phyloP scores from a whole-genome alignment of 768 basidiomycete species.

The Amanita muscaria region DNA sequence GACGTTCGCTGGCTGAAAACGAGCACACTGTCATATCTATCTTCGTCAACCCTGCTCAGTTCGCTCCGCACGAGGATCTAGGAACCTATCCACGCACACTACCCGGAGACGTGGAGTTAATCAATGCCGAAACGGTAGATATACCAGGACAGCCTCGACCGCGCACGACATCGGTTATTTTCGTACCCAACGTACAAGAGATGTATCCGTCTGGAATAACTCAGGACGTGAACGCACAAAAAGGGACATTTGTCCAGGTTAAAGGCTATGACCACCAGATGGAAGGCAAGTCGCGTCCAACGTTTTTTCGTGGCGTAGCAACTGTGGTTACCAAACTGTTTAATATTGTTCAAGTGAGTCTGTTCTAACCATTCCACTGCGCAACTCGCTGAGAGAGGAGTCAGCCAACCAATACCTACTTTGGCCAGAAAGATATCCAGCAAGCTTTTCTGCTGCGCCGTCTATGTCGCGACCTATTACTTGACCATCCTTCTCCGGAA shows the following conservation, averaged over 20 bases:
- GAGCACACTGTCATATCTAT: constrained; percentile 88
- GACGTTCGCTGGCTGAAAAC: constrained; percentile 65
- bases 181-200: constrained; percentile 67
- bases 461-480: constrained; percentile 68
- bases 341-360: constrained; percentile 74
- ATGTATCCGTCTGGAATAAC: constrained; percentile 93
- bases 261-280: constrained; percentile 88
- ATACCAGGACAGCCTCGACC: constrained; percentile 12
- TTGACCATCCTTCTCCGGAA: constrained; percentile 64
- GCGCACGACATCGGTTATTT: constrained; percentile 58
- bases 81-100: constrained; percentile 86
- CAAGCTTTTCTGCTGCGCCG: constrained; percentile 82
- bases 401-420: constrained; percentile 88
- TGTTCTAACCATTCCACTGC: neutral
- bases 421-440: constrained; percentile 98
- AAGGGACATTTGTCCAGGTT: constrained; percentile 87
- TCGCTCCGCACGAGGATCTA: constrained; percentile 93
- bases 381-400: too few species aligned
- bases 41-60: constrained; percentile 97
- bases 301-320: constrained; percentile 92
- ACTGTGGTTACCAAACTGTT: constrained; percentile 95
- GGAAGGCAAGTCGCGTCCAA: constrained; percentile 83
- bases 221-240: constrained; percentile 65
- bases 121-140: constrained; percentile 31
- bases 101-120: constrained; percentile 57